Evolutionary conservation across 495 filamentous ascomycete species (phyloP), one percentile per base, ranked within the genome.

Genomic region (Xylaria acuta): DNA sequence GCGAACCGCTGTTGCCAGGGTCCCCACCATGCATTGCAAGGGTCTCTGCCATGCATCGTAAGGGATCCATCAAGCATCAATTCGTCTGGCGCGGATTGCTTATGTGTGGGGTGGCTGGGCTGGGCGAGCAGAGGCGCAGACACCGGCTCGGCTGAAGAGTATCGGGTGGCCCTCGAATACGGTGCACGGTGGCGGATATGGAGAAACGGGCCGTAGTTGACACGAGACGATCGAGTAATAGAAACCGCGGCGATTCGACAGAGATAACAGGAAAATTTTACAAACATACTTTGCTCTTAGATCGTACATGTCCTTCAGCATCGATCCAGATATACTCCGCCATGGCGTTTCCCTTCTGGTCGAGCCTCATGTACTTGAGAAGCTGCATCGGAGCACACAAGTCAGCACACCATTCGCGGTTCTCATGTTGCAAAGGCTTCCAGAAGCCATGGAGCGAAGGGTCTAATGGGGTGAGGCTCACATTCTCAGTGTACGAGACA

Each of bases 251-350:
- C 69, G 70, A 82, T 78, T 76, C 74, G 77, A 75, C 67, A 64
- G 56, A 78, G 73, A 77, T 74, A 74, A 71, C 54, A 36, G 65
- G 69, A 41, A 72, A 69, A 64, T 84, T 93, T 86, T 86, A 97
- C 5, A 36, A 58, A 67, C 96, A 60, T 80, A 79, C 75, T 75
- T 79, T 77, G 74, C 75, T 79, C 77, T 77, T 77, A n/a, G 77
- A 79, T 47, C 77, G 74, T 30, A 77, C 77, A 58, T 77, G 78
- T 58, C 78, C 74, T 20, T 72, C 27, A 56, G 76, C 75, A 81
- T 99, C 96, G 78, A 99, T 95, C 96, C 96, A 99, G 86, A 99
- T 91, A 87, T 98, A 99, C 86, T 99, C 96, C 72, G 94, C 94
- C 84, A 95, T 93, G 75, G 94, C 83, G 45, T 80, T 84, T 80